Evolutionary conservation across 352 stramenopile species (phyloP), one percentile per base, ranked within the genome.

Genomic region (Phytophthora fragariaefolia): DNA sequence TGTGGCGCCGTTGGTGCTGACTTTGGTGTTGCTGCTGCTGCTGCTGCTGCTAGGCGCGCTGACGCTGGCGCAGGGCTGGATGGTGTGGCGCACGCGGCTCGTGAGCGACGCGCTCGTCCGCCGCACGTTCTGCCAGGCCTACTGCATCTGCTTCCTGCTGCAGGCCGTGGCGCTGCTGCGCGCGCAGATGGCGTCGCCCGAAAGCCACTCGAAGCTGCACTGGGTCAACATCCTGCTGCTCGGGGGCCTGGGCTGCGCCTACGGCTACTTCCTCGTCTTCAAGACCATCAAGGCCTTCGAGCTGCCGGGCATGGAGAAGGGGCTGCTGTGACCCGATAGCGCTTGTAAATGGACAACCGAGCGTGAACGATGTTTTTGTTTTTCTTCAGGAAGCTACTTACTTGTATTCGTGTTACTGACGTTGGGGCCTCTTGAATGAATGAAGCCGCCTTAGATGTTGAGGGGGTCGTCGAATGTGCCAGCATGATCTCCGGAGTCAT

Each of bases 281-380:
- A 93, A 92, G 80, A 92, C 88, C 57, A 93, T 94, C 70, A 96
- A 96, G 72, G 85, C 85, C 23, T 96, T 96, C 50, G 88, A 96
- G 62, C 71, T 96, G 23, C 88, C 88, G 20, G 83, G 80, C 49
- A 75, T 80, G 47, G 73, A 83, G 40, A 91, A 90, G 58, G 70
- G 72, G 15, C 28, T 72, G 22, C 60, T 90, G 30, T 93, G 66
- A 85, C 7, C 10, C 47, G 17, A 28, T 18, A 7, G 36, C 24
- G 18, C 9, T n/a, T 40, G 56, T 40, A 30, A 24, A n/a, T n/a
- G n/a, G n/a, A n/a, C n/a, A n/a, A n/a, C n/a, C n/a, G n/a, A n/a
- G n/a, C n/a, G n/a, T n/a, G n/a, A n/a, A n/a, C n/a, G n/a, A n/a
- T n/a, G n/a, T n/a, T n/a, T n/a, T n/a, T n/a, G n/a, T n/a, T n/a